Evolutionary conservation across 2,329 filamentous ascomycete genomes (phyloP), one percentile per base, ranked within the genome.

Genomic region (Atkinsonella hypoxylon): DNA sequence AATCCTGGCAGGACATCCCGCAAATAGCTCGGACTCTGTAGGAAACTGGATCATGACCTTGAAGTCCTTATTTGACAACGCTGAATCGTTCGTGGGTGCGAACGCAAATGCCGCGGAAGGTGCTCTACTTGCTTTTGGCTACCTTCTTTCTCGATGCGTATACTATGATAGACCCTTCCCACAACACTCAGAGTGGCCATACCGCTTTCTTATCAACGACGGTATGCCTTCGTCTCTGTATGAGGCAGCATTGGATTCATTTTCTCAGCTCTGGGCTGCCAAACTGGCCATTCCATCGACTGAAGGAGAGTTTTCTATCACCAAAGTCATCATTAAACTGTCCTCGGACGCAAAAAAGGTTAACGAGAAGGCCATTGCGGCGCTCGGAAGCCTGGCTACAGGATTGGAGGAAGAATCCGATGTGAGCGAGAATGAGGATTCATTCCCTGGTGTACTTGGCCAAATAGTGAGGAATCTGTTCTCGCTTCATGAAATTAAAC

Each of bases 321-420:
- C 64, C 30, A 64, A 73, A 1, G 70, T 89, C 13, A 72, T 83
- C 22, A 75, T 83, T 17, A 77, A 80, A 7, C 70, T 96, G 0
- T 73, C 79, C 6, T 71, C 75, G 1, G 79, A 84, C 53, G 84
- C 87, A 10, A 93, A 89, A 62, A 82, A 85, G 51, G 86, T 89
- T 9, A 87, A 87, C 51, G 90, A 94, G 60, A 82, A 78, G 51
- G 86, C 91, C 0, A 91, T 96, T 47, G 67, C 79, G n/a, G 81
- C 87, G 2, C 72, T 97, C 5, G 93, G 93, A 0, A 78, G 86
- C 45, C 70, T 97, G 3, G 82, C 85, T 0, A 77, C 88, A 48
- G 78, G 84, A 1, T 66, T 81, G 2, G 70, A 76, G 0, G 56
- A 62, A 2, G 47, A 40, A 22, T 46, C 18, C 15, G 9, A 40